Base-by-base conservation (phyloP, 371 early-diverging fungal species). In the Rhizomucor pusillus region DNA sequence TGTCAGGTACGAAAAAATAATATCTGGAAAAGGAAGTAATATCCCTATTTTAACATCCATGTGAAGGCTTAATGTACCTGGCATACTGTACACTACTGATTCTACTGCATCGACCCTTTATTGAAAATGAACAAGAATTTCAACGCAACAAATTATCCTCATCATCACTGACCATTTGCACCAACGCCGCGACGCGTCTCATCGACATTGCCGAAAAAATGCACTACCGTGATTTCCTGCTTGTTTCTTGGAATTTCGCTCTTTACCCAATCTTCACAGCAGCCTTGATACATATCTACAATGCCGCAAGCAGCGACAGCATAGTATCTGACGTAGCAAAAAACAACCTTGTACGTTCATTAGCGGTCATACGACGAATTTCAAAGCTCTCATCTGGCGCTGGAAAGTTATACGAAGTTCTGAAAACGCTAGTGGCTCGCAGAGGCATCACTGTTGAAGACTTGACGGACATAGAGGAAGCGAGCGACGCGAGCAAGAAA, bases 21-120 rank as follows among this genome's bases (percentile, higher is more conserved):
- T 43, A 35, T 16, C 35, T 43, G 9, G 7, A 22, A 23, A 10
- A 23, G 12, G 14, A 22, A 14, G 14, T 14, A 2, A 13, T 5
- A 50, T 39, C 22, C 35, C 9, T 56, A 3, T 3, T 14, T 37
- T 44, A 10, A 39, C 29, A 39, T 24, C 0, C 20, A 9, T 12
- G 62, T 52, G 54, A 63, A 59, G 80, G 81, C 18, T 57, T 79
- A 4, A 60, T 86, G 29, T 79, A 82, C 47, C 61, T 79, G 4
- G 50, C 71, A 10, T 79, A 79, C 34, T 75, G 79, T 35, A 74
- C 83, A 11, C 58, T 77, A 9, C 54, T 82, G n/a, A 79, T 80
- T 24, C 52, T 84, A 9, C 57, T 84, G 10, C 84, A 84, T 54
- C 64, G 84, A 19, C 82, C 84, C 0, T 81, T 73, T 52, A 84